Evolutionary conservation across 2,329 filamentous ascomycete genomes (phyloP).

Genomic region (Colletotrichum orchidophilum): DNA sequence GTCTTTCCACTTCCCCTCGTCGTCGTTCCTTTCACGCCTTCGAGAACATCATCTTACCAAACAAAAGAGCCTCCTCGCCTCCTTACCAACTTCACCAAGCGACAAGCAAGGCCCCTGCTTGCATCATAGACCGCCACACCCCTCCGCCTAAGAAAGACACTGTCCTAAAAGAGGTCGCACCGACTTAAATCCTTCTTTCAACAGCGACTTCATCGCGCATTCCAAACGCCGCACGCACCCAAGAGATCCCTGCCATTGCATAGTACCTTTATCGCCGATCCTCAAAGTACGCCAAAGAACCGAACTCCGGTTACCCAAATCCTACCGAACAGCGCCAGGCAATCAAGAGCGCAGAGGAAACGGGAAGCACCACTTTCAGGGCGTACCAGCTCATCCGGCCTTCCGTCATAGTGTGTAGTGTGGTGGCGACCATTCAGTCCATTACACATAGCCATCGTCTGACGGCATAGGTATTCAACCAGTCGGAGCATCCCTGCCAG

Average conservation of each 20-base stretch:
- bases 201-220: slow-evolving; percentile 16
- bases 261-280: background rate
- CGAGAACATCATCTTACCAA: background rate
- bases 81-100: background rate
- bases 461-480: slow-evolving; percentile 1
- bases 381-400: background rate
- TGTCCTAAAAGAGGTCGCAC: background rate
- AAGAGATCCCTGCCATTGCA: background rate
- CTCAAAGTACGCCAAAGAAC: background rate
- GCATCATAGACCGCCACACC: background rate
- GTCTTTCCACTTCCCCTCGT: background rate
- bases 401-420: slow-evolving; percentile 2
- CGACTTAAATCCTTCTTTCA: background rate
- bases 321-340: background rate
- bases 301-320: background rate
- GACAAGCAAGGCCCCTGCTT: background rate
- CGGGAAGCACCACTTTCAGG: background rate
- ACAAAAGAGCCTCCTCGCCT: background rate
- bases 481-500: slow-evolving; percentile 26
- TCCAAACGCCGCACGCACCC: background rate
- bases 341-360: background rate
- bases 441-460: slow-evolving; percentile 26
- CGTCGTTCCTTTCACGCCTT: background rate
- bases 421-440: slow-evolving; percentile 18
- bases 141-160: background rate